Evolutionary conservation across 495 filamentous ascomycete genomes (phyloP), one percentile per base, ranked within the genome.

Genomic region (Penicillium bialowiezense): DNA sequence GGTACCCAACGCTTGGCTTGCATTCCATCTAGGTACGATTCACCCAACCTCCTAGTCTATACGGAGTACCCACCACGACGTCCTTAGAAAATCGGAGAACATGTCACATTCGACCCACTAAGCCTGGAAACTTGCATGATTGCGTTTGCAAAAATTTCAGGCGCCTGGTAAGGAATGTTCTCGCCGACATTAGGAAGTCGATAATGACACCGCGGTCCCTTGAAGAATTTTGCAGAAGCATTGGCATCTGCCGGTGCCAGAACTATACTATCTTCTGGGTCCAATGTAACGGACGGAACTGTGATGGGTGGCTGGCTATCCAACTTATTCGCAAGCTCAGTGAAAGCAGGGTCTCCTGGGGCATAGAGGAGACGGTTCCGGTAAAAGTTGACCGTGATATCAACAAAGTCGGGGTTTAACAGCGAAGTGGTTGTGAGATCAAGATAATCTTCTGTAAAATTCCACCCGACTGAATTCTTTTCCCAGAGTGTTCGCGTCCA

Each of bases 171-270:
- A 1, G 56, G 52, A 20, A 59, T 48, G 34, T 51, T 51, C 14
- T 59, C 51, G 4, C 15, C 40, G 41, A 47, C 29, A 33, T 6
- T 24, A 33, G 47, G 42, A 51, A 48, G 34, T 36, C 34, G n/a
- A n/a, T 36, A 18, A 17, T 36, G 34, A 18, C 48, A 50, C 14
- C 52, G 21, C 5, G 47, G 42, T 6, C 56, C 52, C n/a, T 47
- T 31, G 36, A 55, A 59, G 29, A 41, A 50, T 46, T 55, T 44
- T 5, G 47, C 52, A 9, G 41, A 50, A 7, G 56, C 43, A 10
- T 19, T 34, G 12, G 51, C 52, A 21, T 59, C 40, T 9, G 52
- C 54, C 8, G 56, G 40, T 15, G 52, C 31, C 19, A 55, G 54
- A 23, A 50, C 51, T 3, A 50, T 45, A 18, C 43, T 50, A 14